Base-by-base conservation (phyloP, 2,329 filamentous ascomycete species). In the Periconia macrospinosa region DNA sequence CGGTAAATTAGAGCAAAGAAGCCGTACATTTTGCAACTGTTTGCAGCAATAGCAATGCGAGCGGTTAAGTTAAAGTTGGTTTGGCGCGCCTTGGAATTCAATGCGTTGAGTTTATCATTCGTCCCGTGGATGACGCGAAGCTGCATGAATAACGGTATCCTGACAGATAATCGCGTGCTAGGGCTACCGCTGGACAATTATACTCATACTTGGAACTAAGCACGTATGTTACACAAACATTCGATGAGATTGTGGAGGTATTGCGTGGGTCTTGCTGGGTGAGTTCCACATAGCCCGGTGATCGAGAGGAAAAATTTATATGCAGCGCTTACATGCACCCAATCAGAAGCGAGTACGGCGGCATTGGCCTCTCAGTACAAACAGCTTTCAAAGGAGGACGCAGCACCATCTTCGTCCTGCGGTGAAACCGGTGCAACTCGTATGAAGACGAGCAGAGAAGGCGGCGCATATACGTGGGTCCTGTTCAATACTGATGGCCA, bases 271-370 rank as follows among this genome's bases (percentile, higher is more conserved):
- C 33, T 37, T 37, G 23, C 23, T 27, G 23, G 23, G 23, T 27
- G 23, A 27, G 23, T 27, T 37, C 33, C 33, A 47, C 15, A 17
- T 41, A 41, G 45, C 45, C 50, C 45, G 35, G 45, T 53, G 50
- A 53, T 53, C 50, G 45, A n/a, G 33, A 53, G 30, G 45, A 49
- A 53, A 52, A 43, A 47, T 45, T 37, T 6, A 37, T 18, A 23
- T 42, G 17, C 41, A 44, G 45, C 9, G 40, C 14, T 37, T 49
- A 37, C 47, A 44, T 20, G 27, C 40, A 19, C 30, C 50, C 50
- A 53, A 53, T 53, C 37, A 45, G 45, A 49, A 30, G 19, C 37
- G 18, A 40, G 44, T 18, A 35, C 33, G 23, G 13, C 9, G 15
- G 23, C 33, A 44, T 41, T 19, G 10, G 30, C 35, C 18, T 33